A percentile compares a stretch with the other conserved stretches of the same genome.
These are phyloP conservation scores for Escovopsis sp. DNA, from an alignment of 2,329 filamentous ascomycete genomes.

Conservation along the genomic window DNA sequence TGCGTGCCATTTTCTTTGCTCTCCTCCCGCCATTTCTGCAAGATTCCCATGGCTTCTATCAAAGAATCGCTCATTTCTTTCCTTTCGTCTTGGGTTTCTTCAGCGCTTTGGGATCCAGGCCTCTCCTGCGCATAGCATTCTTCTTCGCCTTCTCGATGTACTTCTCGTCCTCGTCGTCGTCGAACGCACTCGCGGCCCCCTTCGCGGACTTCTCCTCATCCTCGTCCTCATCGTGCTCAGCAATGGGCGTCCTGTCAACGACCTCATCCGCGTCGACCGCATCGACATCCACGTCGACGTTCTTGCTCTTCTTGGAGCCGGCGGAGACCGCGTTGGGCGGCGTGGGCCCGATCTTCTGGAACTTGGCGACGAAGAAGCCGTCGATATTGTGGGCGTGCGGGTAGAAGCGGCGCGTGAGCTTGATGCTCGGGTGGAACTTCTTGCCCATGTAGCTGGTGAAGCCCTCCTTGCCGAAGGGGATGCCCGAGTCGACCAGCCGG, in stretches of 20 bases:
- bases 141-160: slow-evolving; percentile 61
- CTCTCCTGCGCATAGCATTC: slow-evolving; percentile 59
- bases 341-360: slow-evolving; percentile 80
- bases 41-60: slow-evolving; percentile 3
- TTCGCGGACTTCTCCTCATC: slow-evolving; percentile 22
- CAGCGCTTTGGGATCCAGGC: slow-evolving; percentile 48
- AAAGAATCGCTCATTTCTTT: slow-evolving; percentile 4
- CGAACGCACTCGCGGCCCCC: slow-evolving; percentile 56
- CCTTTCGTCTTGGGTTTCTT: slow-evolving; percentile 13
- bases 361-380: slow-evolving; percentile 95
- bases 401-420: slow-evolving; percentile 73
- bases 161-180: slow-evolving; percentile 57
- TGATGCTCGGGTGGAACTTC: slow-evolving; percentile 74
- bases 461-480: slow-evolving; percentile 82
- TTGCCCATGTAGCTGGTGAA: slow-evolving; percentile 88
- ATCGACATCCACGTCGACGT: background rate
- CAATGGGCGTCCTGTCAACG: slow-evolving; percentile 57
- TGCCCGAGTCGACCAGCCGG: slow-evolving; percentile 77
- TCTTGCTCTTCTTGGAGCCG: slow-evolving; percentile 15
- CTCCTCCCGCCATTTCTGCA: background rate
- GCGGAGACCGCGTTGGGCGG: slow-evolving; percentile 34
- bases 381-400: slow-evolving; percentile 91
- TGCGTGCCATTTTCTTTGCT: background rate
- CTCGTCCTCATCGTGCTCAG: slow-evolving; percentile 30
- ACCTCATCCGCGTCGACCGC: slow-evolving; percentile 23